Conservation (phyloP, 2,329 filamentous ascomycete genomes). For the Rugonectria rugulosa region DNA sequence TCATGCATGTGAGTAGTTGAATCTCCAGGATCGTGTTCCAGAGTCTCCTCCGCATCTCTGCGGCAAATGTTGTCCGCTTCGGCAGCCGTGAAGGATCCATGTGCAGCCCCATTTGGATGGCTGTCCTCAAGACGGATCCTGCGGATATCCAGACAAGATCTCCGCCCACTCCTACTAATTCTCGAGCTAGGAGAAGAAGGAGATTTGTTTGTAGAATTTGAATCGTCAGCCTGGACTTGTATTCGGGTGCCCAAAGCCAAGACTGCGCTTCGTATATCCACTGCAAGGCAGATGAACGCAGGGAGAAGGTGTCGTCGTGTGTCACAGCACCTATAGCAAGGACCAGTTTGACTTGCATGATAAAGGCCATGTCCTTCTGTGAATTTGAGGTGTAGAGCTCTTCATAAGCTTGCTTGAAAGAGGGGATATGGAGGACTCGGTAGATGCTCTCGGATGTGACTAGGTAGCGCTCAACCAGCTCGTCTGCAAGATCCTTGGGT, state of each 20-base stretch:
- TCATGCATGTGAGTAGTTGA: constrained; percentile 52
- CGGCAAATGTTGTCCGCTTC: constrained; percentile 43
- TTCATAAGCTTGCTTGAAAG: constrained; percentile 58
- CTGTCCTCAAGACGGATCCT: constrained; percentile 53
- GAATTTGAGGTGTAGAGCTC: constrained; percentile 52
- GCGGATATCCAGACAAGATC: constrained; percentile 58
- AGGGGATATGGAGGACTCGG: constrained; percentile 60
- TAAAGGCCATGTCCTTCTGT: constrained; percentile 51
- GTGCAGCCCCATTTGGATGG: constrained; percentile 60
- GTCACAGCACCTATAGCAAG: constrained; percentile 62
- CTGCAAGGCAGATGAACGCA: constrained; percentile 56
- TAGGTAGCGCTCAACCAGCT: constrained; percentile 58
- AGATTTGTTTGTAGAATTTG: constrained; percentile 58
- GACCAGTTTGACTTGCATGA: constrained; percentile 65
- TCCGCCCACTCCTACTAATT: constrained; percentile 47
- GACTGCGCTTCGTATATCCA: constrained; percentile 67
- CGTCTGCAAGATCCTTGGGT: constrained; percentile 51
- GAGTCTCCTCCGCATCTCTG: constrained; percentile 58
- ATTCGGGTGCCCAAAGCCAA: constrained; percentile 61
- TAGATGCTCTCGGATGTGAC: constrained; percentile 55
- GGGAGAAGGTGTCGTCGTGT: constrained; percentile 58
- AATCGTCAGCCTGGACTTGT: constrained; percentile 59
- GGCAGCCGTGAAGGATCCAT: constrained; percentile 54
- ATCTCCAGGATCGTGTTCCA: constrained; percentile 63
- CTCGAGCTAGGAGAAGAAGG: constrained; percentile 53